Percentiles rank a stretch among this genome's conserved stretches.
Conservation (phyloP, 768 basidiomycete genomes). For the Hirschioporus abietinus region DNA sequence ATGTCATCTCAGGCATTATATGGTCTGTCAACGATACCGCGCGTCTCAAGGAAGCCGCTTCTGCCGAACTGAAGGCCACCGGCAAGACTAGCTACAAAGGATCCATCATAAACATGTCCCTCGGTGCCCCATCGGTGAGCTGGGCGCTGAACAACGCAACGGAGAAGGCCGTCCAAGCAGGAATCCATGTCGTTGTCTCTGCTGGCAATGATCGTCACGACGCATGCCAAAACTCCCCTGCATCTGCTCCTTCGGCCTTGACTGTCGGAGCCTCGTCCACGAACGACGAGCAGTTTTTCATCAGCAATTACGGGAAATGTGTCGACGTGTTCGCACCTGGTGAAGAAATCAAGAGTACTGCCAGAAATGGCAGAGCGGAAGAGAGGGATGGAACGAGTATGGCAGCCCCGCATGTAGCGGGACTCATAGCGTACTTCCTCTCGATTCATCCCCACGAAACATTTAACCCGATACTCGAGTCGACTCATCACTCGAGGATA, state of each 20-base stretch:
- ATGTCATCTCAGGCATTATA: conserved; percentile 83
- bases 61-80: conserved; percentile 60
- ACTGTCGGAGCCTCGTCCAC: conserved; percentile 92
- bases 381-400: conserved; percentile 84
- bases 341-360: conserved; percentile 87
- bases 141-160: conserved; percentile 78
- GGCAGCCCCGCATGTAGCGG: conserved; percentile 91
- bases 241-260: conserved; percentile 80
- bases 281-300: conserved; percentile 76
- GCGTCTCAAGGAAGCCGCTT: conserved; percentile 55
- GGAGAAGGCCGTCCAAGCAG: conserved; percentile 73
- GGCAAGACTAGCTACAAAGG: conserved; percentile 87
- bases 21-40: conserved; percentile 62
- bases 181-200: conserved; percentile 95
- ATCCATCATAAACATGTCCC: conserved; percentile 94
- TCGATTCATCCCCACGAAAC: conserved; percentile 71
- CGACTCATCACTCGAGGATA: conserved; percentile 32
- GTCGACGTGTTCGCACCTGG: conserved; percentile 94
- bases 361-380: conserved; percentile 56
- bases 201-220: conserved; percentile 87
- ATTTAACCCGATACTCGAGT: conserved; percentile 49
- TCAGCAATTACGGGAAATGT: conserved; percentile 90
- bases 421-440: conserved; percentile 86
- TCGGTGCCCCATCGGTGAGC: conserved; percentile 88
- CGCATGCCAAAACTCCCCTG: conserved; percentile 91